Conservation (phyloP, 2,329 filamentous ascomycete genomes). For the Aspergillus sp. region DNA sequence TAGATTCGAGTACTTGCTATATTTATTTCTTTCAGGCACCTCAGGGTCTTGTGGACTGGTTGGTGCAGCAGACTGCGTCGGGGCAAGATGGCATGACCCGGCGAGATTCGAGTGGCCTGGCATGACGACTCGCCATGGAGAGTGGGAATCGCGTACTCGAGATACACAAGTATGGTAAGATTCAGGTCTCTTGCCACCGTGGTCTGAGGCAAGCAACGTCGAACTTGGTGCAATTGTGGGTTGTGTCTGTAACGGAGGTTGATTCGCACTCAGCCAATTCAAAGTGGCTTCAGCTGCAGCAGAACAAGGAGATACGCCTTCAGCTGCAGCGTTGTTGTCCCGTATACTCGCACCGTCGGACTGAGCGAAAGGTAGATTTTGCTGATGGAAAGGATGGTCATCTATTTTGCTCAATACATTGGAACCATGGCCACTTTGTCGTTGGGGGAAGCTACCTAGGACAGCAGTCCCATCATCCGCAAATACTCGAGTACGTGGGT, state of each 20-base stretch:
- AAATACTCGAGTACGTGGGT: slow-evolving; percentile 30
- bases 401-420: slow-evolving; percentile 28
- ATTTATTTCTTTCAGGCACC: not conserved
- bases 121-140: not conserved
- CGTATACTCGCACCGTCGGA: slow-evolving; percentile 4
- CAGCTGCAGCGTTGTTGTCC: not conserved
- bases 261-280: not conserved
- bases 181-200: slow-evolving; percentile 1
- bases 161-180: slow-evolving; percentile 14
- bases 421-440: slow-evolving; percentile 44
- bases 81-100: slow-evolving; percentile 6
- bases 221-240: not conserved
- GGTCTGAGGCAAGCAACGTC: not conserved
- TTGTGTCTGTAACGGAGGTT: not conserved
- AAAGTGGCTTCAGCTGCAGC: not conserved
- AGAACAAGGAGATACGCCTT: not conserved
- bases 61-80: slow-evolving; percentile 9
- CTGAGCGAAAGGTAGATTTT: slow-evolving; percentile 25
- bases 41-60: slow-evolving; percentile 2
- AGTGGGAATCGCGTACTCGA: not conserved
- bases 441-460: slow-evolving; percentile 40
- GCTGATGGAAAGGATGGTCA: slow-evolving; percentile 38
- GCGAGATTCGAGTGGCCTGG: not conserved
- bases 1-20: not conserved
- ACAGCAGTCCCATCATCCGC: slow-evolving; percentile 44